Conservation (phyloP, 129 eudicot species). For the Centella asiatica region DNA sequence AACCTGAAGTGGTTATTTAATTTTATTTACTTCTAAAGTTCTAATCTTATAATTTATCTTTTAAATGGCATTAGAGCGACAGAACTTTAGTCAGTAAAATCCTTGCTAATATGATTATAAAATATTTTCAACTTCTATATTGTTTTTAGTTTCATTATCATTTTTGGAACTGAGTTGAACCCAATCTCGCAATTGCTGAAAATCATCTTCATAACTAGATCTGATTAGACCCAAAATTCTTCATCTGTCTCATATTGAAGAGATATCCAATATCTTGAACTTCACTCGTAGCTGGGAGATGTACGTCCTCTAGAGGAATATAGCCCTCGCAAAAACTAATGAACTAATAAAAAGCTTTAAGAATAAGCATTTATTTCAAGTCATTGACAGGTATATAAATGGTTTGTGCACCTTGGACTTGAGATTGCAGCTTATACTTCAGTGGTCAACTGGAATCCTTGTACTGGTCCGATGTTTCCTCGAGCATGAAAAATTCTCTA, state of each 20-base stretch:
- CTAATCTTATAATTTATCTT: no score
- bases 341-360: constrained; percentile 3
- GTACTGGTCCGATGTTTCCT: constrained; percentile 83
- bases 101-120: not conserved
- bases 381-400: constrained; percentile 29
- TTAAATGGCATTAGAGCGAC: no score
- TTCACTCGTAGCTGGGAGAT: not conserved
- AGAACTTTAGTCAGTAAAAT: no score
- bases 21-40: no score
- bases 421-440: constrained; percentile 94
- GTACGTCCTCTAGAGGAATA: not conserved
- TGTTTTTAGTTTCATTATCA: not conserved
- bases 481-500: constrained; percentile 55
- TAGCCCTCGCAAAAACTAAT: constrained; percentile 1
- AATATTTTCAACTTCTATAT: not conserved
- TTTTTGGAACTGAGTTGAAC: not conserved
- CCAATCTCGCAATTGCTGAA: not conserved
- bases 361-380: constrained; percentile 15
- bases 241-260: not conserved
- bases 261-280: not conserved
- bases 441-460: constrained; percentile 96
- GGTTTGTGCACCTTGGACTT: constrained; percentile 42
- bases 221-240: not conserved
- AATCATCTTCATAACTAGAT: not conserved
- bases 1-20: no score